These are phyloP conservation scores for Myxozyma vanderwaltii DNA, from an alignment of 805 yeast species.

Conservation along the genomic window DNA sequence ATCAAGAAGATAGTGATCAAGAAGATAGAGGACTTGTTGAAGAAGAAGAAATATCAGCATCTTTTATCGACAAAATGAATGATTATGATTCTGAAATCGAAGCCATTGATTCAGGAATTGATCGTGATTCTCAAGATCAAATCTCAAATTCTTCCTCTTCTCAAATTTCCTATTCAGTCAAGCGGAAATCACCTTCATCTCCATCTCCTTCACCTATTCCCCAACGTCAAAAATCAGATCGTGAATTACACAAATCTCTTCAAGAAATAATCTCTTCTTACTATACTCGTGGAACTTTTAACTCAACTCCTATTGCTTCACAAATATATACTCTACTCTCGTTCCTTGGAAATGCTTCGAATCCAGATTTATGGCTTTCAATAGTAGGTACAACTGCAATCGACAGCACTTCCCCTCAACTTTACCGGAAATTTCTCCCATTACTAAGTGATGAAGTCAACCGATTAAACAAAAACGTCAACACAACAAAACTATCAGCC, in stretches of 20 bases:
- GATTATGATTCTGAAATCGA: slow-evolving; percentile 33
- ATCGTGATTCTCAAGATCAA: background rate
- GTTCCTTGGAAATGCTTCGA: slow-evolving; percentile 75
- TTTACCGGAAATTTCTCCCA: slow-evolving; percentile 72
- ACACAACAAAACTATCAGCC: slow-evolving; percentile 21
- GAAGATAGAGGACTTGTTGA: background rate
- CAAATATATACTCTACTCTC: slow-evolving; percentile 80
- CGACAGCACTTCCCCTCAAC: slow-evolving; percentile 66
- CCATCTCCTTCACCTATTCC: slow-evolving; percentile 30
- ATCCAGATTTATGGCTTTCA: slow-evolving; percentile 77
- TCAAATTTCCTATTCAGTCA: slow-evolving; percentile 23
- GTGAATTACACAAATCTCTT: slow-evolving; percentile 48
- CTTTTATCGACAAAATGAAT: slow-evolving; percentile 42
- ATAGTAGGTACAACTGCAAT: slow-evolving; percentile 86
- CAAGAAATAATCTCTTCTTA: slow-evolving; percentile 66
- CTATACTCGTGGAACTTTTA: slow-evolving; percentile 80
- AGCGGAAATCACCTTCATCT: slow-evolving; percentile 40
- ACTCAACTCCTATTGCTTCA: slow-evolving; percentile 72
- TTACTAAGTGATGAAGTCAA: slow-evolving; percentile 79
- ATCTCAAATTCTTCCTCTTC: background rate
- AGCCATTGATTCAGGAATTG: slow-evolving; percentile 28
- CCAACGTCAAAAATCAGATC: slow-evolving; percentile 41
- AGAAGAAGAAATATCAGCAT: background rate
- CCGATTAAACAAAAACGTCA: slow-evolving; percentile 55
- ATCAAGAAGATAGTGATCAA: background rate